Percentiles rank a stretch among this genome's conserved stretches.
phyloP scores from a whole-genome alignment of 2,329 filamentous ascomycete species.

The Aspergillus fijiensis region DNA sequence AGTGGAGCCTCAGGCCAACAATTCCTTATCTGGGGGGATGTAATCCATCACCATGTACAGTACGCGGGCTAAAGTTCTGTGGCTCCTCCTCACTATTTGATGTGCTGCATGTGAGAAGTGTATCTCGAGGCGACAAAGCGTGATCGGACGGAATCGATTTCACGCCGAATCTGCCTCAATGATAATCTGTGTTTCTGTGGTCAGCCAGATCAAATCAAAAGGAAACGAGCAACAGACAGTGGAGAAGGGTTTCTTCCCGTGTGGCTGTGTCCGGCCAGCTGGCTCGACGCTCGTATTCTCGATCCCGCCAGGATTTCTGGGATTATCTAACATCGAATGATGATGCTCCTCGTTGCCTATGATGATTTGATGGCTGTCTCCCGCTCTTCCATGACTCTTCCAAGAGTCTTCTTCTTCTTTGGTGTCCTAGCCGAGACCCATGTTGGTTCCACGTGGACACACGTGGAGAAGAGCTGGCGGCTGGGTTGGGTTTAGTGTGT shows the following conservation, averaged over 20 bases:
- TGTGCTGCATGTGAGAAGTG: slow-evolving; percentile 14
- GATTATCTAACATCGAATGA: not conserved
- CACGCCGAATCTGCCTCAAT: not conserved
- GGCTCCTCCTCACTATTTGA: slow-evolving; percentile 11
- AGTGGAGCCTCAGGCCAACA: not conserved
- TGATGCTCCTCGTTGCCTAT: not conserved
- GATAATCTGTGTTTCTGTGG: not conserved
- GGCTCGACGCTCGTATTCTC: slow-evolving; percentile 8
- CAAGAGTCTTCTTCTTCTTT: slow-evolving; percentile 24
- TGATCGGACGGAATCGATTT: slow-evolving; percentile 7
- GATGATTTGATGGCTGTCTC: not conserved
- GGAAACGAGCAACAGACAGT: not conserved
- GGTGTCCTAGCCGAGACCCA: slow-evolving; percentile 24
- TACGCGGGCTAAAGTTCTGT: not conserved
- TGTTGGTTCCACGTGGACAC: slow-evolving; percentile 37
- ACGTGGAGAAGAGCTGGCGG: slow-evolving; percentile 30
- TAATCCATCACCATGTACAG: not conserved
- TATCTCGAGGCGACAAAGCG: slow-evolving; percentile 5
- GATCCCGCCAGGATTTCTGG: not conserved
- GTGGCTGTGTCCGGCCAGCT: slow-evolving; percentile 13
- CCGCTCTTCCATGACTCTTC: slow-evolving; percentile 27
- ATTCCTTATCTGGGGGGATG: not conserved
- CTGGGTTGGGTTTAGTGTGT: slow-evolving; percentile 1
- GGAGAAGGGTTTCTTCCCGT: slow-evolving; percentile 5
- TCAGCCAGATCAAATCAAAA: not conserved